A percentile compares a stretch with the other conserved stretches of the same genome.
Conservation (phyloP, 78 protist species). For the Salpingoeca rosetta region DNA sequence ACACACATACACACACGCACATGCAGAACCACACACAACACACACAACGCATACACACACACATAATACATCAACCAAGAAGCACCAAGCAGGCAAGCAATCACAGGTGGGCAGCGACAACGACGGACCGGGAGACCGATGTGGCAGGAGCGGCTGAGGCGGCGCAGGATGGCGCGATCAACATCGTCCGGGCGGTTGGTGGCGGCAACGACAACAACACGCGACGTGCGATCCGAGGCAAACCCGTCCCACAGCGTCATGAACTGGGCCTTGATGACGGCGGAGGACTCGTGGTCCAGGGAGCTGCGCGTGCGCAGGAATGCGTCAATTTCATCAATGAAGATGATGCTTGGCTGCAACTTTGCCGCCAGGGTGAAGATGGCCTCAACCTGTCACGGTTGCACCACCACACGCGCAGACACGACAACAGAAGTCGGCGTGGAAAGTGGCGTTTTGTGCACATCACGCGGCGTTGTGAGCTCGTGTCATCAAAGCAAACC, state of each 20-base stretch:
- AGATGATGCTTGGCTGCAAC: conserved; percentile 47
- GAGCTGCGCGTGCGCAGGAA: conserved; percentile 19
- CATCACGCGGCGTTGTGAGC: too few species aligned
- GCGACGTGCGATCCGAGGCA: not conserved
- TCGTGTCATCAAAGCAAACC: not conserved
- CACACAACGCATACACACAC: too few species aligned
- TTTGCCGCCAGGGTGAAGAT: conserved; percentile 57
- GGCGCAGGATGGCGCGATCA: conserved; percentile 45
- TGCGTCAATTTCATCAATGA: conserved; percentile 63
- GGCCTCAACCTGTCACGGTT: conserved; percentile 32
- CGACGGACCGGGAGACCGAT: not conserved
- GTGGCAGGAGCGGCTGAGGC: conserved; percentile 1
- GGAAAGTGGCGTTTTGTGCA: too few species aligned
- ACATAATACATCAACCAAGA: too few species aligned
- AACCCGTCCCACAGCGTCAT: conserved; percentile 56
- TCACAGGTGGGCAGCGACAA: too few species aligned
- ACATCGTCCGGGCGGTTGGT: conserved; percentile 49
- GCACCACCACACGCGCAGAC: too few species aligned
- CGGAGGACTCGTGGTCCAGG: conserved; percentile 53
- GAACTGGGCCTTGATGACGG: conserved; percentile 27
- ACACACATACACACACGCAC: too few species aligned
- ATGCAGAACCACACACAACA: too few species aligned
- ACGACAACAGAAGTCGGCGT: too few species aligned
- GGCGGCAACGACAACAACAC: conserved; percentile 40
- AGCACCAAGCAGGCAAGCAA: too few species aligned